These are phyloP conservation scores for Lyophyllum atratum DNA, from an alignment of 768 basidiomycete species.

Conservation along the genomic window DNA sequence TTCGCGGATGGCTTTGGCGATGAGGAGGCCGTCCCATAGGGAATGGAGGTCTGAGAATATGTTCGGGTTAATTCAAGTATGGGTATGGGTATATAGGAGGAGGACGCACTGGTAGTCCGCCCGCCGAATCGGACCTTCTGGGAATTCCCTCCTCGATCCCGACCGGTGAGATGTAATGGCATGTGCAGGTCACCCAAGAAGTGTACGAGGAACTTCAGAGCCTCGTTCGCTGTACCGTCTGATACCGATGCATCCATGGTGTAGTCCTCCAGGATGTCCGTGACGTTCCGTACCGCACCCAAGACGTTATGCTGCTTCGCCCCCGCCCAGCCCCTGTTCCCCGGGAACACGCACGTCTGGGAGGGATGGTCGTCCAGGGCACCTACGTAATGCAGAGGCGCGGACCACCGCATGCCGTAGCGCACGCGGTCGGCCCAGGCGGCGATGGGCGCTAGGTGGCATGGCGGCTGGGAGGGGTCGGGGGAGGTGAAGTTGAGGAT, in stretches of 20 bases:
- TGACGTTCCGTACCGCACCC: conserved; percentile 77
- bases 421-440: conserved; percentile 86
- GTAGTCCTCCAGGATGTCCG: conserved; percentile 58
- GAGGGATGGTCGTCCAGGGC: conserved; percentile 78
- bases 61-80: not conserved
- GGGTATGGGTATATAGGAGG: not conserved
- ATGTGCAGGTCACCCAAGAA: conserved; percentile 93
- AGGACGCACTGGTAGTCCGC: conserved; percentile 62
- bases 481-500: conserved; percentile 59
- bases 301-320: conserved; percentile 62
- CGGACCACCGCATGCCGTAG: conserved; percentile 69
- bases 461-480: conserved; percentile 44
- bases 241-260: conserved; percentile 22
- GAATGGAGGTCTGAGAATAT: conserved; percentile 71
- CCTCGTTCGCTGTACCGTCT: conserved; percentile 60
- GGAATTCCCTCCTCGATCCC: conserved; percentile 87
- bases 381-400: conserved; percentile 73
- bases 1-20: conserved; percentile 79
- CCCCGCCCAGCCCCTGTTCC: conserved; percentile 72
- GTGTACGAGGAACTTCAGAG: conserved; percentile 91
- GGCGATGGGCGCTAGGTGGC: conserved; percentile 83
- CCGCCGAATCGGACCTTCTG: conserved; percentile 75
- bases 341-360: conserved; percentile 76
- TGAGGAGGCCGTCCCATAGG: conserved; percentile 82
- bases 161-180: conserved; percentile 89